Base-by-base conservation (phyloP, 2,329 filamentous ascomycete species). In the Pleurostoma richardsiae region DNA sequence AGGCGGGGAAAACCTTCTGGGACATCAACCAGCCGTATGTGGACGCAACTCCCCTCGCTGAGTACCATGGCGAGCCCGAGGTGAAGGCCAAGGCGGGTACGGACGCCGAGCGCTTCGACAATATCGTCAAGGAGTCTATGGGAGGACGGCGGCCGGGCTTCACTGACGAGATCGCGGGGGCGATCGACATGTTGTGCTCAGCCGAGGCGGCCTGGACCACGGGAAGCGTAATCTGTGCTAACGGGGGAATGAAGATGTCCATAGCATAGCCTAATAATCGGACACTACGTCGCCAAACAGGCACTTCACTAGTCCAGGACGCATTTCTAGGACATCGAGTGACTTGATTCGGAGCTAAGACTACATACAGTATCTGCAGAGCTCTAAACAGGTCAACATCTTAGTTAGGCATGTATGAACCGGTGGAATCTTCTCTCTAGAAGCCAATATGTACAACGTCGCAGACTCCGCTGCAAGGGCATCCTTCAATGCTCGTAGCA, bases 91-190 rank as follows among this genome's bases (percentile, higher is more conserved):
- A 3, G 28, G 29, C 39, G 8, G 40, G 39, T 10, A 30, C 39
- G 4, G 45, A 30, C 4, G 30, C 33, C n/a, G 11, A 47, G 33
- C 8, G 26, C 19, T 49, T 51, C 41, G 49, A 51, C 26, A 30
- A 11, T 19, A 26, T 47, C 4, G 47, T 51, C 19, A 31, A 44
- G 29, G 31, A 49, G 28, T 39, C 43, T 31, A 49, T 51, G 49
- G 41, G 47, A 36, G 68, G 70, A 0, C 65, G 71, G 36, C 70
- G 76, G 47, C 73, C 73, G 4, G 83, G 72, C 4, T 86, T 85
- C 58, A 78, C 80, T 7, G 72, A 76, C 41, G 53, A 55, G 50
- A 53, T 55, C 19, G 53, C 53, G 27, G 53, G 50, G 10, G 43
- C 49, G 2, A 49, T 55, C 6, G 53, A 47, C 29, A 54, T 55